A percentile compares a stretch with the other conserved stretches of the same genome.
phyloP scores from a whole-genome alignment of 2,329 filamentous ascomycete species.

The Thelonectria olida region DNA sequence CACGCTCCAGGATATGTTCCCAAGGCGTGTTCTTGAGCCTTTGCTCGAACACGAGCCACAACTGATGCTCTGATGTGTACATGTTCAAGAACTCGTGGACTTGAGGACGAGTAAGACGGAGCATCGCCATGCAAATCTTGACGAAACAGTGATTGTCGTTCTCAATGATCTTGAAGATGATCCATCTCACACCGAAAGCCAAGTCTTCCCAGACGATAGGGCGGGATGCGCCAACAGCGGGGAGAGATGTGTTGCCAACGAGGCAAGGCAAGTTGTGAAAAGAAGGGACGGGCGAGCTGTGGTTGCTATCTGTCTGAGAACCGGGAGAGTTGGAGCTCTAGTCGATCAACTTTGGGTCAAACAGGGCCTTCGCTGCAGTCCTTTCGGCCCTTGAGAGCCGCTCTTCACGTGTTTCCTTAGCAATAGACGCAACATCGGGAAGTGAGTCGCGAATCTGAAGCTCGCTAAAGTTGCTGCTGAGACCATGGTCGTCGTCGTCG shows the following conservation, averaged over 20 bases:
- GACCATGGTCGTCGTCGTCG: background rate
- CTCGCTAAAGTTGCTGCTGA: background rate
- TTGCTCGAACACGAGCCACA: conserved; percentile 33
- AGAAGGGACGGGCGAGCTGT: background rate
- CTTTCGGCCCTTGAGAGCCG: background rate
- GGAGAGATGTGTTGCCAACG: too few relatives aligned
- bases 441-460: background rate
- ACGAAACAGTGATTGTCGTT: conserved; percentile 30
- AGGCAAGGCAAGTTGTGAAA: too few relatives aligned
- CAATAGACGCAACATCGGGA: background rate
- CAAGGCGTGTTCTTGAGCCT: conserved; percentile 22
- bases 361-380: background rate
- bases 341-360: conserved; percentile 22
- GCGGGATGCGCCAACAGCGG: background rate
- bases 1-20: conserved; percentile 15
- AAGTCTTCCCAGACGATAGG: conserved; percentile 35
- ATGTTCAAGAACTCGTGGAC: conserved; percentile 33
- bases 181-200: conserved; percentile 37
- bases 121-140: conserved; percentile 21
- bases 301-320: background rate
- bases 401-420: background rate
- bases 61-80: conserved; percentile 32
- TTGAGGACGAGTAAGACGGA: conserved; percentile 33
- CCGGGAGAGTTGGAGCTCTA: conserved; percentile 18
- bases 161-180: conserved; percentile 36